These are phyloP conservation scores for Trametes sp. DNA, from an alignment of 1,284 basidiomycete species.

Conservation along the genomic window DNA sequence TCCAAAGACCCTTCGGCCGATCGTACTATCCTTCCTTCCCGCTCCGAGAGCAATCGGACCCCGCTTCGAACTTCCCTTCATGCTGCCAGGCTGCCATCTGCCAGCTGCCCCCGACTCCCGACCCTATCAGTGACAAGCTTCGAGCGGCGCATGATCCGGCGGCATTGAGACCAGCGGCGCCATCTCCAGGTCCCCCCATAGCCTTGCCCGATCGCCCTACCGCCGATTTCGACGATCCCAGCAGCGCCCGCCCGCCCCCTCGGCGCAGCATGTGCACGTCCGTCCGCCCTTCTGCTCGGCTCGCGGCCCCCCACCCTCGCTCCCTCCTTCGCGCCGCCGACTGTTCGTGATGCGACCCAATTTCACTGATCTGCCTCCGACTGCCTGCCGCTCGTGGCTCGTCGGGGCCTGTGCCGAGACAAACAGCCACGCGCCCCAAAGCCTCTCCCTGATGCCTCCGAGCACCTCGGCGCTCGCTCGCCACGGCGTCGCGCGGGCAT, in stretches of 20 bases:
- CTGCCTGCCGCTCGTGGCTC: neutral
- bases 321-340: neutral
- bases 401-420: neutral
- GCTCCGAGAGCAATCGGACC: neutral
- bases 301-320: neutral
- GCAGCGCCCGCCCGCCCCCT: neutral
- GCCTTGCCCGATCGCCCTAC: neutral
- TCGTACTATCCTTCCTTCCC: neutral
- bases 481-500: neutral
- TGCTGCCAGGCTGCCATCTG: too few species aligned
- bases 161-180: neutral
- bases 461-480: neutral
- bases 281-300: neutral
- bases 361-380: neutral
- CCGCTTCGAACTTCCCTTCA: neutral
- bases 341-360: neutral
- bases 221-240: neutral
- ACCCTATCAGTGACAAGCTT: neutral
- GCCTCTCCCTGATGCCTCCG: neutral
- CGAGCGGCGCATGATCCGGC: constrained; percentile 1
- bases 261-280: neutral
- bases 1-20: neutral
- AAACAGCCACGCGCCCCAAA: neutral
- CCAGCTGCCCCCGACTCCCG: neutral
- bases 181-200: neutral